phyloP scores from a whole-genome alignment of 345 rosid species.

The Hirschfeldia incana region DNA sequence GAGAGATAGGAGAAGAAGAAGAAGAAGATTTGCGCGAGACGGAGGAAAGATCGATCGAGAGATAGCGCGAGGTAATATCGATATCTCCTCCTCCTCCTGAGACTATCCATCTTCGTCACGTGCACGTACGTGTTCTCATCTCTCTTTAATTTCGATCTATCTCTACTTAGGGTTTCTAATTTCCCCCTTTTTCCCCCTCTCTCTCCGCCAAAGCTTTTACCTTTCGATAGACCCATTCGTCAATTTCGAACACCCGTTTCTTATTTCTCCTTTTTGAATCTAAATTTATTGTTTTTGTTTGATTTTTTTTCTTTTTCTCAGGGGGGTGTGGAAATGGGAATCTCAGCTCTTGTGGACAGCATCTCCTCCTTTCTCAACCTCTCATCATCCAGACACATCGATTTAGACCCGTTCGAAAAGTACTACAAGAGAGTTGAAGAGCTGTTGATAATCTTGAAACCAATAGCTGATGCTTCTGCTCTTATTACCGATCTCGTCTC shows the following conservation, averaged over 20 bases:
- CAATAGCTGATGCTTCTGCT: slow-evolving; percentile 51
- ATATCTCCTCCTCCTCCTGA: not conserved
- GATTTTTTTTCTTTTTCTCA: not conserved
- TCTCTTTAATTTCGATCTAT: slow-evolving; percentile 6
- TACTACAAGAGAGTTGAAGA: slow-evolving; percentile 76
- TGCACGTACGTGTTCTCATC: slow-evolving; percentile 11
- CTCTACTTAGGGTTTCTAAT: slow-evolving; percentile 28
- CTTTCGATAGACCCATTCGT: not conserved
- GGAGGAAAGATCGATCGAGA: slow-evolving; percentile 1
- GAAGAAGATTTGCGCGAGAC: slow-evolving; percentile 7
- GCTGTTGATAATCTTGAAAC: slow-evolving; percentile 71
- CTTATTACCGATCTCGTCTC: slow-evolving; percentile 51
- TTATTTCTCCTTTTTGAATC: too few relatives aligned
- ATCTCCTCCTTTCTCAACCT: slow-evolving; percentile 65
- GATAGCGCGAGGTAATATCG: not conserved
- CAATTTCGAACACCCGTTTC: not conserved
- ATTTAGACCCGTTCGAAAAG: slow-evolving; percentile 65
- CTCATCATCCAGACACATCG: slow-evolving; percentile 59
- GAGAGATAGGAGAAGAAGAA: not conserved
- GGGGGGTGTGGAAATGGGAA: slow-evolving; percentile 66
- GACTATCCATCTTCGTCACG: not conserved
- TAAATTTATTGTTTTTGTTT: too few relatives aligned
- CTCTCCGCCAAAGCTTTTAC: not conserved
- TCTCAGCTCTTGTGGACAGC: slow-evolving; percentile 59
- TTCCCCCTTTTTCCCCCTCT: not conserved